These are phyloP conservation scores for Lipomyces sp. DNA, from an alignment of 805 yeast genomes.

Conservation along the genomic window DNA sequence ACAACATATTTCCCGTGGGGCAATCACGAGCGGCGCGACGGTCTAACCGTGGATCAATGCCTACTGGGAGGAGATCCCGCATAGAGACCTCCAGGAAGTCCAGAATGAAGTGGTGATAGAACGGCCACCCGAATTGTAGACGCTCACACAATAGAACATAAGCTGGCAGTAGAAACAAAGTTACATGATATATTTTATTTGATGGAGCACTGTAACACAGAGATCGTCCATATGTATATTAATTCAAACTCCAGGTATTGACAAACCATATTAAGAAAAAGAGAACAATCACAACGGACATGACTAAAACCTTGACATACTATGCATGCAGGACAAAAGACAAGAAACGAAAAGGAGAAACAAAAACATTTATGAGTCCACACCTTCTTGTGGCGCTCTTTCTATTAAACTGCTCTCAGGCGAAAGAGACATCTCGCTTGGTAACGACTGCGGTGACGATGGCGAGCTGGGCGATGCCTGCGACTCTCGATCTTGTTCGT, in stretches of 20 bases:
- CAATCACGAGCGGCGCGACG: conserved; percentile 63
- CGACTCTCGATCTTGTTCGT: conserved; percentile 7
- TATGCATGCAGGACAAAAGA: no score
- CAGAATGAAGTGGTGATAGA: conserved; percentile 69
- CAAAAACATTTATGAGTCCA: no score
- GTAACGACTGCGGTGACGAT: no score
- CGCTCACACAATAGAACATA: conserved; percentile 41
- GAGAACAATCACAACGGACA: no score
- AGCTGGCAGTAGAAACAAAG: conserved; percentile 8
- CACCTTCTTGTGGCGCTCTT: no score
- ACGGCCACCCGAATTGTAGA: conserved; percentile 75
- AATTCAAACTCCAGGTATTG: no score
- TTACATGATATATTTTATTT: no score
- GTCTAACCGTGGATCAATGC: conserved; percentile 79
- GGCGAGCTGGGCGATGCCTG: conserved; percentile 4
- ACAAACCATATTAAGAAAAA: no score
- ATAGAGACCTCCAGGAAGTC: conserved; percentile 66
- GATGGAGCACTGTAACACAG: no score
- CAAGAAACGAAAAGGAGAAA: no score
- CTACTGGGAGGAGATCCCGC: conserved; percentile 84
- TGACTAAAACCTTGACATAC: no score
- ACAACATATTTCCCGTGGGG: conserved; percentile 87
- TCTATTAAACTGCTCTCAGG: neutral
- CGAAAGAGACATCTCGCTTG: neutral
- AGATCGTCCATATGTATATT: no score